Evolutionary conservation across 306 rosid genomes (phyloP), one percentile per base, ranked within the genome.

Genomic region (Crotalaria pallida): DNA sequence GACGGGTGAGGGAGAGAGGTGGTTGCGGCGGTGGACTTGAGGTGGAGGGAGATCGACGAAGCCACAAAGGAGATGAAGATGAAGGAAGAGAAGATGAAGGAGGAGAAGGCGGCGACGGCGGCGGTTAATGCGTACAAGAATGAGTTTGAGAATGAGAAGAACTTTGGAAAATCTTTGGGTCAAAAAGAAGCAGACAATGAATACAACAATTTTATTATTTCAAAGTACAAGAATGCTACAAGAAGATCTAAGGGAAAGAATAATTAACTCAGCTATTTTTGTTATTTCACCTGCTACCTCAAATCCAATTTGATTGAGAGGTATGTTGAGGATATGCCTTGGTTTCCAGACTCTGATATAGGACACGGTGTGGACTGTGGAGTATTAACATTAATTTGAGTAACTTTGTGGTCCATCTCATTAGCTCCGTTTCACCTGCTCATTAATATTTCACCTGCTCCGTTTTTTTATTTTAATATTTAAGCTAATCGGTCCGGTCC

Each of bases 111-210:
- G n/a, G n/a, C n/a, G n/a, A n/a, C n/a, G n/a, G n/a, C n/a, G n/a
- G n/a, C n/a, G n/a, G n/a, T n/a, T n/a, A n/a, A 84, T 73, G 45
- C 86, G 13, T 88, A 86, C 81, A 84, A 88, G 77, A 82, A 74
- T 47, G 96, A 88, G 82, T 91, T 91, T 59, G 90, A 86, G 82
- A 86, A 80, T 13, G 96, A 91, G 81, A 86, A 81, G 81, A 81
- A 77, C 78, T 72, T 88, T 40, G 96, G 92, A 44, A 91, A 91
- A 59, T 69, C 80, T 53, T 76, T 90, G 87, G 88, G 89, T 74
- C 91, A 85, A 58, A 85, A 86, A 63, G 92, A 91, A 61, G 97
- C 93, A 24, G 89, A 85, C 79, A 96, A 91, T 84, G 82, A 89
- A 87, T 77, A 87, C 96, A 84, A 83, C 87, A 33, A 88, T 91